Conservation (phyloP, 2,329 filamentous ascomycete species). For the Thermothelomyces thermophilus region DNA sequence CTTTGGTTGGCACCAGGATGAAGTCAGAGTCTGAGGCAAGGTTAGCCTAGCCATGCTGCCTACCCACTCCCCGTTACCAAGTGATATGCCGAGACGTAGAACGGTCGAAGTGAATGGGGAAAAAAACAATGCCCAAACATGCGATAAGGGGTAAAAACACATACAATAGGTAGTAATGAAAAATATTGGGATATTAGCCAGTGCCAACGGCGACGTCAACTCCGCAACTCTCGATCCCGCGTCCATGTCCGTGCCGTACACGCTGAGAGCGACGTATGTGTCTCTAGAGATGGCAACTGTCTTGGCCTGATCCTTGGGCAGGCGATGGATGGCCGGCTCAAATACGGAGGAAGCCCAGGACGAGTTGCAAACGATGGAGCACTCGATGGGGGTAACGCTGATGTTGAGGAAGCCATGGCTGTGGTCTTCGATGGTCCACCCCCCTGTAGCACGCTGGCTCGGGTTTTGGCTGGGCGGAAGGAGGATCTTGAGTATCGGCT, state of each 20-base stretch:
- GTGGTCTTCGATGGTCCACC: slow-evolving; percentile 25
- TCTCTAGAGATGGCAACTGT: slow-evolving; percentile 71
- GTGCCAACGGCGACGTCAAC: slow-evolving; percentile 79
- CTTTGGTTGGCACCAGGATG: slow-evolving; percentile 77
- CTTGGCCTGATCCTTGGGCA: slow-evolving; percentile 48
- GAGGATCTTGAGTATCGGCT: slow-evolving; percentile 79
- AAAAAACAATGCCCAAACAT: too few relatives aligned
- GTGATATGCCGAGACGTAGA: too few relatives aligned
- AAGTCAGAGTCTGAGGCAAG: slow-evolving; percentile 65
- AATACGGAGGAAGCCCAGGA: slow-evolving; percentile 70
- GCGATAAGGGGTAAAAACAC: background rate
- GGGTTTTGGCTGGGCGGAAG: slow-evolving; percentile 54
- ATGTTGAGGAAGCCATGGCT: slow-evolving; percentile 85
- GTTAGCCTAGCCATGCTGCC: background rate
- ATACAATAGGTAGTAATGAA: slow-evolving; percentile 90
- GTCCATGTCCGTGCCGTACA: slow-evolving; percentile 84
- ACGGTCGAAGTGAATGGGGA: too few relatives aligned
- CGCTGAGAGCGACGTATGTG: slow-evolving; percentile 80
- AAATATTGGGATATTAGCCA: slow-evolving; percentile 93
- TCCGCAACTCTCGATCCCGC: slow-evolving; percentile 88
- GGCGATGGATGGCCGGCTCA: slow-evolving; percentile 57
- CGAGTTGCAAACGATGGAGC: slow-evolving; percentile 81
- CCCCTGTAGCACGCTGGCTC: background rate
- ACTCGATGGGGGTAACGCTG: slow-evolving; percentile 85
- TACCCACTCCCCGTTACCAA: too few relatives aligned